Percentiles rank a stretch among this genome's conserved stretches.
Conservation (phyloP, 2,329 filamentous ascomycete species). For the Colletotrichum musae region DNA sequence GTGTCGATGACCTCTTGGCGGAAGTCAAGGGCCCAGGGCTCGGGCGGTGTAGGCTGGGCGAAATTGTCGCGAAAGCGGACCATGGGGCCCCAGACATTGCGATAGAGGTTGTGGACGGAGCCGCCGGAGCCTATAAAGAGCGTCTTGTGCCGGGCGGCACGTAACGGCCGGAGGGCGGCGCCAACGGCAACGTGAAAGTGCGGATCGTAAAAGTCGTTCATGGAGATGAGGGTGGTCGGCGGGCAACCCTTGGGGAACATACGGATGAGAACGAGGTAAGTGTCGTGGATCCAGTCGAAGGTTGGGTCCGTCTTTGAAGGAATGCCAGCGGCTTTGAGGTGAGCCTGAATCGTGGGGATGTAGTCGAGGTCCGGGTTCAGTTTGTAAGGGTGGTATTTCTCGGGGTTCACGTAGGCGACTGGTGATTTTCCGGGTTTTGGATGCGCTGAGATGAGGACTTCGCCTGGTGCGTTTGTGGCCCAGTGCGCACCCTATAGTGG, state of each 20-base stretch:
- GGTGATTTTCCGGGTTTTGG: constrained; percentile 72
- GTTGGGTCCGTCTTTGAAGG: constrained; percentile 64
- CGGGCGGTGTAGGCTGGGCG: constrained; percentile 71
- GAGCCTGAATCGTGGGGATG: constrained; percentile 63
- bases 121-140: constrained; percentile 73
- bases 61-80: constrained; percentile 74
- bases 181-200: constrained; percentile 68
- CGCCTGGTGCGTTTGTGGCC: constrained; percentile 66
- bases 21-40: constrained; percentile 74
- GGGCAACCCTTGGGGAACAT: constrained; percentile 79
- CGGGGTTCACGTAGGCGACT: constrained; percentile 76
- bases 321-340: constrained; percentile 68
- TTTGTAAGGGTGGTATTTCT: constrained; percentile 74
- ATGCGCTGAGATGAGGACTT: constrained; percentile 73
- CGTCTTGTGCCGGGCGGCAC: constrained; percentile 56
- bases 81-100: constrained; percentile 77
- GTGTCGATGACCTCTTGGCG: constrained; percentile 67
- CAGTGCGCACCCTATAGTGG: constrained; percentile 73
- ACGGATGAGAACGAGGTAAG: constrained; percentile 76
- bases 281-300: constrained; percentile 83
- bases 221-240: constrained; percentile 67
- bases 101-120: constrained; percentile 79
- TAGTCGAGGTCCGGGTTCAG: constrained; percentile 71
- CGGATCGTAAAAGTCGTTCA: constrained; percentile 57
- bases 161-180: constrained; percentile 67